A percentile compares a stretch with the other conserved stretches of the same genome.
Conservation (phyloP, 371 early-diverging fungal genomes). For the Dichotomocladium elegans region DNA sequence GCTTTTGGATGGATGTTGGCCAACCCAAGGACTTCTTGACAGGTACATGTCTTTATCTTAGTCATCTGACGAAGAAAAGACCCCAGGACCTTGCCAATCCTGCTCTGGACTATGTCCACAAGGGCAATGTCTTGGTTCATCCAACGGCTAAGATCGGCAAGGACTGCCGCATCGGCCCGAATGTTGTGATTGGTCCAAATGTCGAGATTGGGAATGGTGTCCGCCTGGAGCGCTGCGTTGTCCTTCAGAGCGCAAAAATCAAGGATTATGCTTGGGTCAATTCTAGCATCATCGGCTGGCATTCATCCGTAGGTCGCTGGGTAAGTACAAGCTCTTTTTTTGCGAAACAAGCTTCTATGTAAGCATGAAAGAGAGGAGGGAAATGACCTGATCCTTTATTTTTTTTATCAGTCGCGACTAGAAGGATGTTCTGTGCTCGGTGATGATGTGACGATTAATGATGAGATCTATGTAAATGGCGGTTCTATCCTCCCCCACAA, state of each 20-base stretch:
- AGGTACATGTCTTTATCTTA: constrained; percentile 93
- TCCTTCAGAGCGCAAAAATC: constrained; percentile 87
- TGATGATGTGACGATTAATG: constrained; percentile 91
- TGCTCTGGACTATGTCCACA: constrained; percentile 61
- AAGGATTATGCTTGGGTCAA: constrained; percentile 92
- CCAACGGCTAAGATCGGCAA: constrained; percentile 91
- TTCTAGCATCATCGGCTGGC: constrained; percentile 96
- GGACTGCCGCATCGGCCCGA: constrained; percentile 94
- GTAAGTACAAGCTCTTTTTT: neutral
- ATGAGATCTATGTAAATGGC: constrained; percentile 94
- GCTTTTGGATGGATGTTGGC: constrained; percentile 99
- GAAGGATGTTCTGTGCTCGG: constrained; percentile 94
- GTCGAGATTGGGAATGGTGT: constrained; percentile 96
- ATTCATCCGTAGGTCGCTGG: constrained; percentile 93
- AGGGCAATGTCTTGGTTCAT: constrained; percentile 90
- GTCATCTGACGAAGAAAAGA: constrained; percentile 71
- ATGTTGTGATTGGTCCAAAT: constrained; percentile 93
- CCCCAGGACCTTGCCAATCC: constrained; percentile 74
- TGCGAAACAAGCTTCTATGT: neutral
- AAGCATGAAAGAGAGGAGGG: neutral
- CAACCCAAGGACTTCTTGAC: constrained; percentile 98
- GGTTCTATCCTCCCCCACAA: constrained; percentile 95
- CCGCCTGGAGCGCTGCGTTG: constrained; percentile 84
- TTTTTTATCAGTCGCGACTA: constrained; percentile 56
- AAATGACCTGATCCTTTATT: too few relatives aligned